Evolutionary conservation across 108 stramenopile species (phyloP).

Genomic region (Pseudonitzschia delicatissima): DNA sequence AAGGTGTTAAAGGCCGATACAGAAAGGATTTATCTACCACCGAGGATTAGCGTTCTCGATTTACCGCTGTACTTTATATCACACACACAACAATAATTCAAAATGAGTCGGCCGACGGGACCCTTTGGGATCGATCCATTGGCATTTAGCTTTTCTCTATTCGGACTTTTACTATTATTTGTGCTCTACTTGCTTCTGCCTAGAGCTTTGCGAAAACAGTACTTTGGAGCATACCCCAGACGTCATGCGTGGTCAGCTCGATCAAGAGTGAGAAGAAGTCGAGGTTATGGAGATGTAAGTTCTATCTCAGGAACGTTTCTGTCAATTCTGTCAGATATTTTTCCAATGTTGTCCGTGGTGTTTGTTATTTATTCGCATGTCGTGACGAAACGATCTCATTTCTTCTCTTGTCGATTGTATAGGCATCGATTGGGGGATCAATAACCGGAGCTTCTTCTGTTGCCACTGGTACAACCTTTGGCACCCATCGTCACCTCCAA

Average conservation of each 20-base stretch:
- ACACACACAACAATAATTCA: constrained; percentile 4
- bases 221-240: constrained; percentile 83
- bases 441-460: constrained; percentile 29
- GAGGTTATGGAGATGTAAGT: constrained; percentile 35
- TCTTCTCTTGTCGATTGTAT: not conserved
- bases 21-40: too few species aligned
- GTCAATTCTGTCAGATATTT: too few species aligned
- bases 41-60: not conserved
- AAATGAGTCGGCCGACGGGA: constrained; percentile 40
- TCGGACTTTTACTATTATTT: constrained; percentile 54
- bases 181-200: constrained; percentile 73
- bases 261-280: constrained; percentile 31
- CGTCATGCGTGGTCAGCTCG: constrained; percentile 83
- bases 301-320: not conserved
- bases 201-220: constrained; percentile 61
- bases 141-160: constrained; percentile 43
- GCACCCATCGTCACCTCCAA: constrained; percentile 20
- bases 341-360: too few species aligned
- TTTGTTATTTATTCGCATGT: too few species aligned
- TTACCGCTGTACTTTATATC: not conserved
- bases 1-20: too few species aligned
- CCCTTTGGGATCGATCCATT: constrained; percentile 70
- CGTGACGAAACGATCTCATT: not conserved
- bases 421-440: constrained; percentile 18
- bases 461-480: constrained; percentile 31